Evolutionary conservation across 2,329 filamentous ascomycete species (phyloP), one percentile per base, ranked within the genome.

Genomic region (Alternaria sp.): DNA sequence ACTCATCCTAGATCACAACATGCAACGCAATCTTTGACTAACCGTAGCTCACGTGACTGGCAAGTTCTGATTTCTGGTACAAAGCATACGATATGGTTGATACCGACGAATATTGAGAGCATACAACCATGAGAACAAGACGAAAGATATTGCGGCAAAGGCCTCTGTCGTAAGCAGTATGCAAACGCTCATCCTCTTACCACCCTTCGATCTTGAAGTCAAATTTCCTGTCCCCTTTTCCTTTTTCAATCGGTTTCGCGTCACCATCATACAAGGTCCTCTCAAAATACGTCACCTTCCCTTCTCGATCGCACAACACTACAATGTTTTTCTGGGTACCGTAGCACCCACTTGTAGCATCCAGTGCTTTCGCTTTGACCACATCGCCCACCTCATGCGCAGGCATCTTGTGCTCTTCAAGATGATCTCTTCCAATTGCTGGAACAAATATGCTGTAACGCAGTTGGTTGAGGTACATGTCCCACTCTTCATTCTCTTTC

Each of bases 311-410:
- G 20, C 89, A 86, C 14, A 90, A 74, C 2, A 90, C 79, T 8
- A 90, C 78, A 1, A 86, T 88, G 72, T 90, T 87, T 74, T 87
- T 88, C 71, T 89, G 86, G 3, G 88, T 90, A 0, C 88, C 88
- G 71, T 90, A 90, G 8, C 84, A 76, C 0, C 85, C 85, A 57
- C 78, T 81, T 64, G 71, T 84, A 78, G 66, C 77, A 65, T 70
- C 72, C 51, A 62, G 60, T 5, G 72, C 75, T 49, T 71, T 76
- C 8, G 72, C 69, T 61, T 78, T 76, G 28, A 81, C 81, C n/a
- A 82, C 68, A 54, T 79, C 74, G 20, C 82, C 81, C 9, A 79
- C 73, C 38, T 76, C 73, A 53, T 78, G 74, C 3, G 71, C 65
- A 3, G 76, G 75, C 75, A 78, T 78, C 48, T 75, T 71, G 52